These are phyloP conservation scores for Fereydounia khargensis DNA, from an alignment of 1,284 basidiomycete species.

Conservation along the genomic window DNA sequence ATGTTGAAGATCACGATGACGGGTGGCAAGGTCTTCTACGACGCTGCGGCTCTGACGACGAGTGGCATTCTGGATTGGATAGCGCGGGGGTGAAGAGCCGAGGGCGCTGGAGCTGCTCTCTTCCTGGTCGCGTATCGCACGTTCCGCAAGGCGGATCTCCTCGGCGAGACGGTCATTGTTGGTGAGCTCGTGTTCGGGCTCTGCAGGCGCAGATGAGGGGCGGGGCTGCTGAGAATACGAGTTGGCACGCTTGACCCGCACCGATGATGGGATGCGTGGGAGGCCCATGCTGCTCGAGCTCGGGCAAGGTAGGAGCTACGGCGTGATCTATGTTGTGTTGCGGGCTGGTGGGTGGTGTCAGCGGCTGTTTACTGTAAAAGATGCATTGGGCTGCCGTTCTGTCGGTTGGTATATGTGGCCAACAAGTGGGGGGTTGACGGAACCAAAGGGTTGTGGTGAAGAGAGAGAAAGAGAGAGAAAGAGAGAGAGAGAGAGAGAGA, in stretches of 20 bases:
- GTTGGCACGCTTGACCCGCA: slow-evolving; percentile 17
- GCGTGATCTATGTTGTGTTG: no score
- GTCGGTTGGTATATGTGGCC: neutral
- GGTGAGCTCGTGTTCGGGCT: slow-evolving; percentile 1
- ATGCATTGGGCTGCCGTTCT: slow-evolving; percentile 6
- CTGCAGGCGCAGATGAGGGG: slow-evolving; percentile 2
- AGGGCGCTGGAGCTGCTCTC: no score
- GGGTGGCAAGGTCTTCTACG: slow-evolving; percentile 29
- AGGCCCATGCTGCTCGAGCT: no score
- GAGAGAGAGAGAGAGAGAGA: no score
- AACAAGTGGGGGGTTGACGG: no score
- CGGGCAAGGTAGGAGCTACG: no score
- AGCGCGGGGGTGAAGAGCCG: no score
- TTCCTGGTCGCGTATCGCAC: slow-evolving; percentile 16
- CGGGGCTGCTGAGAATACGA: slow-evolving; percentile 1
- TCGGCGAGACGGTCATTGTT: slow-evolving; percentile 11
- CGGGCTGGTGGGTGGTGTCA: no score
- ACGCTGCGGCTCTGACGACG: no score
- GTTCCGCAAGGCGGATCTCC: slow-evolving; percentile 15
- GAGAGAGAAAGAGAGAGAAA: no score
- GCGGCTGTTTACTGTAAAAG: neutral
- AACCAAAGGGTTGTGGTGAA: no score
- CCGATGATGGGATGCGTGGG: slow-evolving; percentile 31
- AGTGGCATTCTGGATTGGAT: no score
- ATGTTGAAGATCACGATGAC: slow-evolving; percentile 16